Percentiles rank a stretch among this genome's conserved stretches.
phyloP scores from a whole-genome alignment of 768 basidiomycete species.

The Mrakia blollopis region DNA sequence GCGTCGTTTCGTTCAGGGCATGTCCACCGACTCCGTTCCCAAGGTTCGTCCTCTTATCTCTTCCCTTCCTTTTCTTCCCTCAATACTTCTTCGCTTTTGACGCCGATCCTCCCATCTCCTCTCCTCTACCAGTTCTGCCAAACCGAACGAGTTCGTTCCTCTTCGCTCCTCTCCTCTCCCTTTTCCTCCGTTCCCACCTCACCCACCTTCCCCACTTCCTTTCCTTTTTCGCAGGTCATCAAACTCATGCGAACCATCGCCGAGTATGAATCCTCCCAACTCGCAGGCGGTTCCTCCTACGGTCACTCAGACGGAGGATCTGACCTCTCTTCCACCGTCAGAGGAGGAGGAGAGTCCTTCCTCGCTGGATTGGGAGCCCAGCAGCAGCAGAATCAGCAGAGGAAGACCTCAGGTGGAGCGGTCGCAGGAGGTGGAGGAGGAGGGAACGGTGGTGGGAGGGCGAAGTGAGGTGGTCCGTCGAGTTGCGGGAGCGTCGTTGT shows the following conservation, averaged over 20 bases:
- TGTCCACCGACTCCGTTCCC: slow-evolving; percentile 97
- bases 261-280: slow-evolving; percentile 4
- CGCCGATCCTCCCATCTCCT: not conserved
- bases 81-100: not conserved
- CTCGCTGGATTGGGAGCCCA: not conserved
- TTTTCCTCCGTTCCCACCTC: not conserved
- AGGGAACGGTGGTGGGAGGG: not conserved
- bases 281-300: not conserved
- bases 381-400: not conserved
- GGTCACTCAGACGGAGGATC: not conserved
- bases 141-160: slow-evolving; percentile 9
- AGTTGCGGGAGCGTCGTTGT: too few relatives aligned
- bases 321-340: not conserved
- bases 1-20: slow-evolving; percentile 44
- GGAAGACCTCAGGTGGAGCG: not conserved
- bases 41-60: slow-evolving; percentile 49
- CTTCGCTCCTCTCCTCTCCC: not conserved
- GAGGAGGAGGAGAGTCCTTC: not conserved
- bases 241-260: not conserved
- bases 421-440: not conserved
- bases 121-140: not conserved
- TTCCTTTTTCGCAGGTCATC: not conserved
- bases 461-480: not conserved
- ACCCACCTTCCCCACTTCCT: too few relatives aligned
- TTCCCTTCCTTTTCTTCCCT: not conserved